Evolutionary conservation across 768 basidiomycete species (phyloP), one percentile per base, ranked within the genome.

Genomic region (Lactarius indigo): DNA sequence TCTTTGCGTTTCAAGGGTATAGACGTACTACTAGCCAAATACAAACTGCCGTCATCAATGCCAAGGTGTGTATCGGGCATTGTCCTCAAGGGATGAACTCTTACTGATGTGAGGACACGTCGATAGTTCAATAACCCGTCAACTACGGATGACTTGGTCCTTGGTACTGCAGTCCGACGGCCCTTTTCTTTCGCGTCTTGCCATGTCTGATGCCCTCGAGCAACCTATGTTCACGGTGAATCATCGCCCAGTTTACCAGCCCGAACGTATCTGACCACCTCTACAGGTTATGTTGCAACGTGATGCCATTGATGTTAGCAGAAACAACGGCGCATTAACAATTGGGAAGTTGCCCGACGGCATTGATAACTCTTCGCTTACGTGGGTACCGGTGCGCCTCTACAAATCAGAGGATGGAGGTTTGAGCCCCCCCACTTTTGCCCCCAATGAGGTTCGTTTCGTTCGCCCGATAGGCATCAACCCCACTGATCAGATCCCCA

Each of bases 251-350:
- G n/a, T 23, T 9, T 26, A 41, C 20, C 17, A 37, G n/a, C 23
- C 28, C 41, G 23, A 28, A 50, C 10, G 41, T 30, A 1, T 23
- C 50, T 41, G 31, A 70, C 23, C 15, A 20, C 42, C 28, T 6
- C 47, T 18, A 10, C 42, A 70, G 69, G 50, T 70, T 9, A 80
- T 85, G 0, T 78, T 92, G 10, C 91, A 92, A 72, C 85, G 91
- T 28, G 84, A 90, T 70, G 78, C 84, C 0, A 76, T 91, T n/a
- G 83, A 88, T 44, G 77, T 88, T n/a, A 87, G 88, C 2, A 88
- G 88, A 1, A 87, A 89, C 57, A 75, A 80, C 9, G 90, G 90
- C 4, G 73, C 83, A 63, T 74, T 92, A 33, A 88, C 84, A 61
- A 78, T 92, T 31, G 91, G 91, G 17, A 83, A 82, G 59, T 78